Evolutionary conservation across 1,284 basidiomycete species (phyloP), one percentile per base, ranked within the genome.

Genomic region (Trichosporon coremiiforme): DNA sequence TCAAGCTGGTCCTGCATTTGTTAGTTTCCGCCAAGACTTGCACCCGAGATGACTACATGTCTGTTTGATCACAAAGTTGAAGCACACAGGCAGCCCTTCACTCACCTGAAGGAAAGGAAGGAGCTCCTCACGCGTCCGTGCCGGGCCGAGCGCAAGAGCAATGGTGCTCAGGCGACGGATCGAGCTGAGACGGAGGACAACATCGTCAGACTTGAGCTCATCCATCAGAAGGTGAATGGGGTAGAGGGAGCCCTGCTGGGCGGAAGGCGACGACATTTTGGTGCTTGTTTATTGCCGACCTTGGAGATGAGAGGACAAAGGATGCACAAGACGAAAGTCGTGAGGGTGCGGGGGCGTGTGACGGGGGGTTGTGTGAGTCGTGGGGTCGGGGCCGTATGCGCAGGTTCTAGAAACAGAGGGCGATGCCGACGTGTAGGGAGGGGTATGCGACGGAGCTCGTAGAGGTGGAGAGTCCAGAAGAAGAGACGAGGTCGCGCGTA

Each of bases 131-230:
- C 97, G 90, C 41, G 96, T 92, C 74, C 97, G 91, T 86, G 97
- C 92, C 36, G 95, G 91, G 13, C 97, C 97, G 66, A 99, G 88
- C 50, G 97, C 97, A 73, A 99, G 89, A 2, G 97, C 97, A 85
- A 99, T 99, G 68, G 97, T 99, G 72, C 95, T 95, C 80, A 99
- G 89, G 83, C 96, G 94, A 85, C 97, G 94, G 77, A 99, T 97
- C 72, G 97, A 96, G 80, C 97, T 97, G 78, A 99, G 87, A 67
- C 97, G 91, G 68, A 98, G 86, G 87, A 86, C 85, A 70, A 99
- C 96, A 85, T 99, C 97, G 82, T 98, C 95, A 65, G 93, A 93
- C 81, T 89, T 90, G 73, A 97, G 84, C 80, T 98, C 95, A 62
- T 90, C 89, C 82, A 83, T 83, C 41, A 84, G 74, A 15, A 84